phyloP scores from a whole-genome alignment of 129 eudicot species.

The Scalesia atractyloides region DNA sequence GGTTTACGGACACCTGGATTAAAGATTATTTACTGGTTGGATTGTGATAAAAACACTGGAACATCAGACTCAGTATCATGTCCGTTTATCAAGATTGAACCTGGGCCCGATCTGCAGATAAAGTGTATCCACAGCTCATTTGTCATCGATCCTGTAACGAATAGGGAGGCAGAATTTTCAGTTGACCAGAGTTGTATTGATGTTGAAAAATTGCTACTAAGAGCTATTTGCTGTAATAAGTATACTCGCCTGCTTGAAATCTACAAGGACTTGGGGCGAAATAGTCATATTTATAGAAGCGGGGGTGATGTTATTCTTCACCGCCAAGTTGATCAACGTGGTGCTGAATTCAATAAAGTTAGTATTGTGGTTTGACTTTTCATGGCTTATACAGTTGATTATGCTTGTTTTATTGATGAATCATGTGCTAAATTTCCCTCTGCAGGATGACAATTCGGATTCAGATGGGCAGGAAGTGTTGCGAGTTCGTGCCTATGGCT shows the following conservation, averaged over 20 bases:
- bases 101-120: slow-evolving; percentile 80
- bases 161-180: slow-evolving; percentile 87
- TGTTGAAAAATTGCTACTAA: slow-evolving; percentile 81
- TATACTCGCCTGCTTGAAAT: slow-evolving; percentile 93
- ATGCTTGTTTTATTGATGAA: slow-evolving; percentile 16
- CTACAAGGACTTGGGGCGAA: slow-evolving; percentile 67
- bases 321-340: slow-evolving; percentile 42
- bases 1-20: slow-evolving; percentile 83
- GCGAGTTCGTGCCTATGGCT: slow-evolving; percentile 91
- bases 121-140: slow-evolving; percentile 85
- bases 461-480: slow-evolving; percentile 78
- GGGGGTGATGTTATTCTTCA: slow-evolving; percentile 72
- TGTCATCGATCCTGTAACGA: slow-evolving; percentile 82
- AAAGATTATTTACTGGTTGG: slow-evolving; percentile 90
- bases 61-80: slow-evolving; percentile 56
- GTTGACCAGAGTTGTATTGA: slow-evolving; percentile 88
- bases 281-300: slow-evolving; percentile 58
- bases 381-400: slow-evolving; percentile 1
- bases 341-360: slow-evolving; percentile 51
- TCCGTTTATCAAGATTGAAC: slow-evolving; percentile 89
- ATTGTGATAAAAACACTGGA: slow-evolving; percentile 57
- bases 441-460: slow-evolving; percentile 45
- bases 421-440: slow-evolving; percentile 14
- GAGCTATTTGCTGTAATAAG: slow-evolving; percentile 79
- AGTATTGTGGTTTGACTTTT: slow-evolving; percentile 3